Percentiles rank a stretch among this genome's conserved stretches.
These are phyloP conservation scores for Crucihimalaya himalaica DNA, from an alignment of 345 rosid species.

Conservation along the genomic window DNA sequence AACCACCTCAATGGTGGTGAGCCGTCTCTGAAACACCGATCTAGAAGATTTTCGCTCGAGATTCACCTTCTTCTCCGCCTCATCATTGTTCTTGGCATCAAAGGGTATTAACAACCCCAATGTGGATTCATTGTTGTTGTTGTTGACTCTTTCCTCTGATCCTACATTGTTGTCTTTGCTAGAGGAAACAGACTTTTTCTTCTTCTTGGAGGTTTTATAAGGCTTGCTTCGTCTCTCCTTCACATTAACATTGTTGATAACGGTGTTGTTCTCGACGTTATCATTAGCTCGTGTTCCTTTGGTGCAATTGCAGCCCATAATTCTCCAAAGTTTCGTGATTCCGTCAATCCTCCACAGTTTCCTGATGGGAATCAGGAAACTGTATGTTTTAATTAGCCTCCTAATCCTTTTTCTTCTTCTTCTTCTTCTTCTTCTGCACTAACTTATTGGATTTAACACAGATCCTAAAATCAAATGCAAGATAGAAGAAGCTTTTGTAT, in stretches of 20 bases:
- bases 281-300: slow-evolving; percentile 57
- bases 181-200: slow-evolving; percentile 40
- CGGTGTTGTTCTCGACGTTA: slow-evolving; percentile 18
- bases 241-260: slow-evolving; percentile 33
- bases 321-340: slow-evolving; percentile 26
- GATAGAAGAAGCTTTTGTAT: not conserved
- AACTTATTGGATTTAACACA: not conserved
- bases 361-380: slow-evolving; percentile 41
- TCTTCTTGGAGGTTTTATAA: slow-evolving; percentile 44
- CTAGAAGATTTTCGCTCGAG: slow-evolving; percentile 36
- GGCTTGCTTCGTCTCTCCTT: slow-evolving; percentile 41
- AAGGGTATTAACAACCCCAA: slow-evolving; percentile 42
- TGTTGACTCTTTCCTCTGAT: slow-evolving; percentile 36
- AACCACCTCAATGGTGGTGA: slow-evolving; percentile 29
- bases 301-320: slow-evolving; percentile 91
- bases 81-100: slow-evolving; percentile 45
- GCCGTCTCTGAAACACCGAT: slow-evolving; percentile 39
- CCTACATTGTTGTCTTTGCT: slow-evolving; percentile 44
- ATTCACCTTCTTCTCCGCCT: slow-evolving; percentile 40
- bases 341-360: slow-evolving; percentile 31
- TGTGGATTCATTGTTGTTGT: slow-evolving; percentile 47
- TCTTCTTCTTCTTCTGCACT: slow-evolving; percentile 3
- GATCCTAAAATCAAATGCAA: slow-evolving; percentile 1
- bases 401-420: slow-evolving; percentile 15
- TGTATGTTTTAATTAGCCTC: slow-evolving; percentile 16